Evolutionary conservation across 495 filamentous ascomycete genomes (phyloP).

Genomic region (Glutinoglossum americanum): DNA sequence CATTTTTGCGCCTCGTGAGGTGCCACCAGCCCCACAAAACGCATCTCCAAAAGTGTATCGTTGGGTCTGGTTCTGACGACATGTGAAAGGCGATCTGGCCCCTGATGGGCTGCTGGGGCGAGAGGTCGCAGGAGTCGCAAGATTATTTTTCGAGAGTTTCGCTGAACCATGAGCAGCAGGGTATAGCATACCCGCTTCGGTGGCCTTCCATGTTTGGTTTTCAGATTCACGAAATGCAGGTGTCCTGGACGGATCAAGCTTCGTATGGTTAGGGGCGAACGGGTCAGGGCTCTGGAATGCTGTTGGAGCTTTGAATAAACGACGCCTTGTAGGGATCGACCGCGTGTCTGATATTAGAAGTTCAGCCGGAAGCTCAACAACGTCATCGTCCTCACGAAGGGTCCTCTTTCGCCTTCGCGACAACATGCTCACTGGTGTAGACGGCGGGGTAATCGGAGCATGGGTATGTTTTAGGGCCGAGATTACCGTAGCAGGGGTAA

Average conservation of each 20-base stretch:
- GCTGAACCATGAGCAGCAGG: background rate
- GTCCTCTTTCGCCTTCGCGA: background rate
- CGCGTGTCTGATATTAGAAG: background rate
- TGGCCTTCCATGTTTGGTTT: background rate
- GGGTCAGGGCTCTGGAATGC: background rate
- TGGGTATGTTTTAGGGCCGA: background rate
- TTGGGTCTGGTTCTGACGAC: background rate
- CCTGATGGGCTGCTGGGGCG: background rate
- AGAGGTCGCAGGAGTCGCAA: background rate
- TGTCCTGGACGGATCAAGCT: background rate
- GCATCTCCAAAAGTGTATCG: constrained; percentile 45
- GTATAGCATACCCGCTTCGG: too few species aligned
- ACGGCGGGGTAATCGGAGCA: background rate
- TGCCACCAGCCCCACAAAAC: constrained; percentile 61
- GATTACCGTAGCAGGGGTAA: background rate
- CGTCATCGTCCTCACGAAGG: background rate
- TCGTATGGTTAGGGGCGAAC: background rate
- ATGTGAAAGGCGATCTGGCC: background rate
- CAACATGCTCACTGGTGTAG: background rate
- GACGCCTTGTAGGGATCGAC: background rate
- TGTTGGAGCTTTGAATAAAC: background rate
- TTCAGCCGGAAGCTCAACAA: background rate
- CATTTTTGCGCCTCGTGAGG: constrained; percentile 40
- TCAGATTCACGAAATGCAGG: background rate
- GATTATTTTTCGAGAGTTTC: background rate